Evolutionary conservation across 306 rosid species (phyloP), one percentile per base, ranked within the genome.

Genomic region (Carpinus viminea): DNA sequence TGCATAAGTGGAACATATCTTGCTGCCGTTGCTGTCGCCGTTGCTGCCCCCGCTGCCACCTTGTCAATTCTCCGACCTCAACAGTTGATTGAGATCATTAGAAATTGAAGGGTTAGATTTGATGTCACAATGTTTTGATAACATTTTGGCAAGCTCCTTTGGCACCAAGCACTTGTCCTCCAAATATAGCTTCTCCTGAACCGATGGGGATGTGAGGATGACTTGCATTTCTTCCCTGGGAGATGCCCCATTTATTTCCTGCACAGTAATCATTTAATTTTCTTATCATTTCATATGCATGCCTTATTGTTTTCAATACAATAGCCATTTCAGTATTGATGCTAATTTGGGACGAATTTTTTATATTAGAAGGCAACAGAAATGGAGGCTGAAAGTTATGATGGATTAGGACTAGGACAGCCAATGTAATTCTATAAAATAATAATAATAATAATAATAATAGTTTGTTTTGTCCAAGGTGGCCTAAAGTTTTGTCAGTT

Each of bases 91-190:
- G 48, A 85, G 89, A 65, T 77, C 81, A 5, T 81, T 66, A 57
- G 78, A 72, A 76, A 92, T 73, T 38, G 85, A 69, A 6, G 90
- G 92, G 12, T 51, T 79, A 20, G 87, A 78, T 72, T 24, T 75
- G 68, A 88, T 28, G 70, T 79, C 82, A 0, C 41, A 47, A 36
- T 68, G 61, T 28, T 85, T 82, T 12, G 87, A 80, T 48, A 90
- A 79, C 10, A 79, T 66, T 59, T 81, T 75, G 31, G 86, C 73
- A 48, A 86, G 76, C 20, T 89, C 84, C 72, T 81, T 80, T 7
- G 93, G 84, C 70, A 85, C 90, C 78, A 95, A 53, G 57, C 98
- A 92, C 80, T 52, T 86, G 51, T 91, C 97, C 72, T 94, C 93
- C 0, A 64, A 66, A 79, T 86, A 94, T 38, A 91, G 59, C 86